Evolutionary conservation across 2,329 filamentous ascomycete species (phyloP).

Genomic region (Rhynchosporium graminicola): DNA sequence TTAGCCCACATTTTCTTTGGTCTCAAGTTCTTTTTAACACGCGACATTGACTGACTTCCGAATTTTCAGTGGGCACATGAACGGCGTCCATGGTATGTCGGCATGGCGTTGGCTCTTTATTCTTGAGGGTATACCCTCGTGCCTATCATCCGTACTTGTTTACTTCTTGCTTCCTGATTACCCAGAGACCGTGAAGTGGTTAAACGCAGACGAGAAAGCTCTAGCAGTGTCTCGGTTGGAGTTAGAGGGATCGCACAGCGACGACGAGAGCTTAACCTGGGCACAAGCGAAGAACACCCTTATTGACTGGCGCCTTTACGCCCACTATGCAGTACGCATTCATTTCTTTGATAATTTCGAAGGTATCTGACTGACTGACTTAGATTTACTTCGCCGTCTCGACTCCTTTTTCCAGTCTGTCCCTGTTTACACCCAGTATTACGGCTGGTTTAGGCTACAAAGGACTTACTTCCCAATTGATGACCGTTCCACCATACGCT

Average conservation of each 20-base stretch:
- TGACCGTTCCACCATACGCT: slow-evolving; percentile 67
- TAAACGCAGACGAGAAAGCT: slow-evolving; percentile 47
- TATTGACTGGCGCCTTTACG: slow-evolving; percentile 52
- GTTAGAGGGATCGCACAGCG: slow-evolving; percentile 46
- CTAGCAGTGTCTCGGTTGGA: slow-evolving; percentile 46
- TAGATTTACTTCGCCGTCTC: slow-evolving; percentile 54
- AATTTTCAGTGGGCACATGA: slow-evolving; percentile 33
- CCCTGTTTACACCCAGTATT: slow-evolving; percentile 64
- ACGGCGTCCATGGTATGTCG: slow-evolving; percentile 30
- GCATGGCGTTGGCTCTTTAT: slow-evolving; percentile 40
- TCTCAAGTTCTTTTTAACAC: neutral
- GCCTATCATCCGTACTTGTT: slow-evolving; percentile 47
- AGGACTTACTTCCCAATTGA: slow-evolving; percentile 62
- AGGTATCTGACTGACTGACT: neutral
- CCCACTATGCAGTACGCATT: slow-evolving; percentile 50
- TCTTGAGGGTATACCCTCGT: slow-evolving; percentile 45
- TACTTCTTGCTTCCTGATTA: slow-evolving; percentile 52
- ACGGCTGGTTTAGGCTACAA: slow-evolving; percentile 57
- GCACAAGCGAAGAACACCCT: slow-evolving; percentile 49
- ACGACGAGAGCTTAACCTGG: slow-evolving; percentile 49
- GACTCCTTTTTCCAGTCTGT: slow-evolving; percentile 59
- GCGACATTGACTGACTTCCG: neutral
- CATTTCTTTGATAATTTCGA: too few relatives aligned
- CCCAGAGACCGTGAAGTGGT: slow-evolving; percentile 49
- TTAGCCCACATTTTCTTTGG: neutral